Percentiles rank a stretch among this genome's conserved stretches.
Evolutionary conservation across 345 rosid genomes (phyloP).

Genomic region (Euclidium syriacum): DNA sequence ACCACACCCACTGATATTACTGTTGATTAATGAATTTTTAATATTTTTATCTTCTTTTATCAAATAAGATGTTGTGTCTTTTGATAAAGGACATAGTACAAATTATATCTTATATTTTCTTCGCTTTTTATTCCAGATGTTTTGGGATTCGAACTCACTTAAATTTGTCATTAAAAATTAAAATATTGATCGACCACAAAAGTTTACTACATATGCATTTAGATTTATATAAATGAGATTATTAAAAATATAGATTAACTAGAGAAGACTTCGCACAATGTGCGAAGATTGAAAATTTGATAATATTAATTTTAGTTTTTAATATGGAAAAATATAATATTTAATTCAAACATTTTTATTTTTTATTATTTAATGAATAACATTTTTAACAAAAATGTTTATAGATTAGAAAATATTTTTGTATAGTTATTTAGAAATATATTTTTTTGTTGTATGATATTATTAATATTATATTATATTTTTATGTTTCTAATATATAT

Average conservation of each 20-base stretch:
- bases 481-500: no score
- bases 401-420: no score
- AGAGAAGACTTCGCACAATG: no score
- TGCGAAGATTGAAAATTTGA: no score
- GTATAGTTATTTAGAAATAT: no score
- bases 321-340: no score
- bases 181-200: neutral
- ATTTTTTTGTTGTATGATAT: no score
- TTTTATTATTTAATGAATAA: no score
- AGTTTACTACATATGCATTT: neutral
- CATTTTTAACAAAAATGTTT: no score
- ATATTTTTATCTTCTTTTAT: neutral
- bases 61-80: constrained; percentile 29
- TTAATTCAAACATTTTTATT: no score
- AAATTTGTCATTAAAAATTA: neutral
- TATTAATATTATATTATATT: no score
- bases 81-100: constrained; percentile 17
- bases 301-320: no score
- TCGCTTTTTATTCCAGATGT: constrained; percentile 10
- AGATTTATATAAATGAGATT: neutral
- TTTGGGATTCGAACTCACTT: constrained; percentile 23
- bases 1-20: constrained; percentile 21
- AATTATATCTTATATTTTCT: neutral
- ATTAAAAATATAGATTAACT: neutral
- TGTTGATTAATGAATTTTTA: constrained; percentile 1